Evolutionary conservation across 2,329 filamentous ascomycete genomes (phyloP), one percentile per base, ranked within the genome.

Genomic region (Aspergillus floridensis): DNA sequence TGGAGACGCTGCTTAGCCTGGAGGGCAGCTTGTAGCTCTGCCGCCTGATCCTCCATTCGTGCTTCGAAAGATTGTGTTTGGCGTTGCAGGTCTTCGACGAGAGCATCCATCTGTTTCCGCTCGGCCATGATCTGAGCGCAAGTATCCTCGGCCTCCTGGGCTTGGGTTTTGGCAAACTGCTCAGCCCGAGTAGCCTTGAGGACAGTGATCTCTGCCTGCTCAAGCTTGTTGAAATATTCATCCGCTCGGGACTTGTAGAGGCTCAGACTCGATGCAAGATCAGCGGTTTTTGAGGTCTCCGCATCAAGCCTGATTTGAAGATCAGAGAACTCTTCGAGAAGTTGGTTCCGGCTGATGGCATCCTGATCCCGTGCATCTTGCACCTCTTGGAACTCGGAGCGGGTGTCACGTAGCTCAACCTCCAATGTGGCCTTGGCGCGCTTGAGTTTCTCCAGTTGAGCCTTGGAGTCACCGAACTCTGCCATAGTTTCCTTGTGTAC

Each of bases 211-310:
- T 99, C 93, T 16, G 95, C 95, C 72, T 98, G 93, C 75, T 99
- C 93, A 21, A 99, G 86, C 77, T 96, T 97, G 80, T 87, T 90
- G 77, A 97, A 99, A 76, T 99, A 98, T 73, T 98, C 93, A 71
- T 98, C 92, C 4, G 93, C 90, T 48, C 93, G 88, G 63, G 86
- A 87, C 83, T 96, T 97, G 82, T 98, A 99, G 62, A 97, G 79
- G 61, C 87, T 88, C 47, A 98, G 83, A 73, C 90, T 96, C 3
- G 92, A 89, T 7, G 86, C 87, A 49, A 96, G 87, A 74, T 99
- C 93, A 29, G 88, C 85, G 29, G 93, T 82, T 73, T 90, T 93
- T 1, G 92, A 96, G 1, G 87, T 86, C 77, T 98, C 95, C 5
- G 90, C 88, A 72, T 98, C 95, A 16, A 98, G 84, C 49, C 92